phyloP scores from a whole-genome alignment of 1,284 basidiomycete genomes.

The Vanrija sp. region DNA sequence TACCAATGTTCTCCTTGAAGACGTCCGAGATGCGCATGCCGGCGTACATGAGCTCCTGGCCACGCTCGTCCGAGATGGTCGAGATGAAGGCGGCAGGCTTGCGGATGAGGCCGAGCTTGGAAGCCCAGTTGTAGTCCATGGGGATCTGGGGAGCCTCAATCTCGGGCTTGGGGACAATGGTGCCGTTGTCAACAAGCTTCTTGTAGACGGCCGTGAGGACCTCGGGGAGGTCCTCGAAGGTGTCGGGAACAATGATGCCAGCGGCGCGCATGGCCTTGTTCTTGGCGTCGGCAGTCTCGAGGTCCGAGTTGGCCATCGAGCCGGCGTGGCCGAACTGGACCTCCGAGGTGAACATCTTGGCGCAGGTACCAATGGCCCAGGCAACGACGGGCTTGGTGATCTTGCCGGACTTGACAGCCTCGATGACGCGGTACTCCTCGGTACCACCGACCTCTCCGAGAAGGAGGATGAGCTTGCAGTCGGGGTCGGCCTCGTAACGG shows the following conservation, averaged over 20 bases:
- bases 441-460: slow-evolving; percentile 98
- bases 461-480: slow-evolving; percentile 98
- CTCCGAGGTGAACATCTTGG: slow-evolving; percentile 99
- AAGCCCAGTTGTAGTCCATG: slow-evolving; percentile 99
- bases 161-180: slow-evolving; percentile 71
- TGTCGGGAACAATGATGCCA: slow-evolving; percentile 95
- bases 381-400: slow-evolving; percentile 99
- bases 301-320: slow-evolving; percentile 94
- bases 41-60: slow-evolving; percentile 95
- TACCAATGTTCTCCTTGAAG: slow-evolving; percentile 94
- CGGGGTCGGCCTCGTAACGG: slow-evolving; percentile 93
- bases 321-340: slow-evolving; percentile 99
- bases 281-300: slow-evolving; percentile 97
- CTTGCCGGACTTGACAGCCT: slow-evolving; percentile 86
- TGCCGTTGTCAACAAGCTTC: slow-evolving; percentile 67
- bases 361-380: slow-evolving; percentile 99
- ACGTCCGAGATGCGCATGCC: slow-evolving; percentile 99
- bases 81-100: slow-evolving; percentile 99
- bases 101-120: slow-evolving; percentile 94
- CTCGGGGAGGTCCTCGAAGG: slow-evolving; percentile 90
- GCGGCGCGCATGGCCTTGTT: slow-evolving; percentile 91
- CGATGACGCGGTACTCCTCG: slow-evolving; percentile 98
- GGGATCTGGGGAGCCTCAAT: slow-evolving; percentile 91
- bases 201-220: slow-evolving; percentile 84
- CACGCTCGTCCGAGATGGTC: slow-evolving; percentile 98